These are phyloP conservation scores for Linanthus parryae DNA, from an alignment of 148 eudicot species.

Conservation along the genomic window DNA sequence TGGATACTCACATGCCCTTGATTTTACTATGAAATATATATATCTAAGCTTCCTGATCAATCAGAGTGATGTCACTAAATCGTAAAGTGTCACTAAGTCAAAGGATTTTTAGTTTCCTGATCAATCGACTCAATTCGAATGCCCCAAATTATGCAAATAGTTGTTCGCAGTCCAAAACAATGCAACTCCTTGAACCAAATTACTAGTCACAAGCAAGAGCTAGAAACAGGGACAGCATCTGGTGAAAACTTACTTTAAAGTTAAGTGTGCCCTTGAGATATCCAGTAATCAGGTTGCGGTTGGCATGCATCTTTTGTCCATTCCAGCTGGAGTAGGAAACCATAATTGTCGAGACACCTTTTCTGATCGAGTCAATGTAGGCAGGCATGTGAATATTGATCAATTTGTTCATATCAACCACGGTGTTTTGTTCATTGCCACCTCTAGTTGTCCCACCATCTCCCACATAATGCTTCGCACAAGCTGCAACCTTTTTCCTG, in stretches of 20 bases:
- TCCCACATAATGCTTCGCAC: constrained; percentile 89
- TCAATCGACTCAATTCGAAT: too few relatives aligned
- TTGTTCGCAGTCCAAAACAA: too few relatives aligned
- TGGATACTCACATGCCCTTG: too few relatives aligned
- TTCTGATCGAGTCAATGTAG: constrained; percentile 54
- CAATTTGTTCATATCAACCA: constrained; percentile 47
- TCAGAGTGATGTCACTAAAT: not conserved
- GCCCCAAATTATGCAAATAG: too few relatives aligned
- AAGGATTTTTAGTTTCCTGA: too few relatives aligned
- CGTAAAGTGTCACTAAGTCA: too few relatives aligned
- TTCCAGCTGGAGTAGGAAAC: constrained; percentile 94
- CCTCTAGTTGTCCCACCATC: constrained; percentile 89
- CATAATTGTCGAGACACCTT: constrained; percentile 85
- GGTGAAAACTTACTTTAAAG: constrained; percentile 53
- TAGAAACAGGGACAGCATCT: too few relatives aligned
- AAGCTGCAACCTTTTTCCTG: constrained; percentile 82
- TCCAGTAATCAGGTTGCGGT: constrained; percentile 51
- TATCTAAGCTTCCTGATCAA: too few relatives aligned
- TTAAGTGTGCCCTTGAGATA: constrained; percentile 67
- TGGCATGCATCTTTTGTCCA: constrained; percentile 79
- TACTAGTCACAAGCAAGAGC: too few relatives aligned
- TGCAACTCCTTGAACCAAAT: too few relatives aligned
- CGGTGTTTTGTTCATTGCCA: constrained; percentile 59
- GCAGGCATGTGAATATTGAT: constrained; percentile 86
- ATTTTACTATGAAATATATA: too few relatives aligned